phyloP scores from a whole-genome alignment of 805 yeast species.

The Saccharomycopsis fibuligera region DNA sequence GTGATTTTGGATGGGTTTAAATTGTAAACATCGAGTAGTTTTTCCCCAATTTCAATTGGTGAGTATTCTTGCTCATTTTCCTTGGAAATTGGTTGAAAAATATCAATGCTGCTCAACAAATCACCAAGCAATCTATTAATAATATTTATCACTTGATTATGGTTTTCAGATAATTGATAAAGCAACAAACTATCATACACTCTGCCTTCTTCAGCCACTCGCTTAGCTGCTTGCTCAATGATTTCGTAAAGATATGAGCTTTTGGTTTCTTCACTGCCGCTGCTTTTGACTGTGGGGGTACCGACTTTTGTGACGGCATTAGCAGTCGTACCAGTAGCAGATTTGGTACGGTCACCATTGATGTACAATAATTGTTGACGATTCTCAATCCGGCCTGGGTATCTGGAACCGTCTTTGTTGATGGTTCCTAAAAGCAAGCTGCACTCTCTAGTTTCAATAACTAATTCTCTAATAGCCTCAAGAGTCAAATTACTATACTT shows the following conservation, averaged over 20 bases:
- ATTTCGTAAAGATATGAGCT: constrained; percentile 60
- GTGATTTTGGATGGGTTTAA: constrained; percentile 45
- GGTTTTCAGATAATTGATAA: constrained; percentile 84
- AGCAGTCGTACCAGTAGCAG: constrained; percentile 4
- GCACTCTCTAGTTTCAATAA: constrained; percentile 82
- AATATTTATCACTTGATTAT: constrained; percentile 68
- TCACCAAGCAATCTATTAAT: constrained; percentile 77
- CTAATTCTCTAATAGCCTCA: constrained; percentile 76
- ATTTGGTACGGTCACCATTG: background rate
- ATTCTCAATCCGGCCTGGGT: constrained; percentile 78
- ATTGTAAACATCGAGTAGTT: constrained; percentile 41
- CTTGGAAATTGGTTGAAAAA: constrained; percentile 44
- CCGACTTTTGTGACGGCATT: too few relatives aligned
- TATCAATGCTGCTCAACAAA: constrained; percentile 61
- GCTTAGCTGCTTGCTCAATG: constrained; percentile 76
- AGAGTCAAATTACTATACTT: constrained; percentile 55
- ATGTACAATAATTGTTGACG: constrained; percentile 62
- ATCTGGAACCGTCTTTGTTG: constrained; percentile 64
- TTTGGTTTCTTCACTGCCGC: constrained; percentile 32
- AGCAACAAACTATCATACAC: constrained; percentile 76
- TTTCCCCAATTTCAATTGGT: constrained; percentile 34
- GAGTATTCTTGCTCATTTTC: constrained; percentile 31
- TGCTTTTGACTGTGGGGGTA: too few relatives aligned
- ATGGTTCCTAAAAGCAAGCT: constrained; percentile 78
- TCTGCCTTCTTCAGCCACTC: constrained; percentile 89